Conservation (phyloP, 371 early-diverging fungal species). For the Mortierella sp. region DNA sequence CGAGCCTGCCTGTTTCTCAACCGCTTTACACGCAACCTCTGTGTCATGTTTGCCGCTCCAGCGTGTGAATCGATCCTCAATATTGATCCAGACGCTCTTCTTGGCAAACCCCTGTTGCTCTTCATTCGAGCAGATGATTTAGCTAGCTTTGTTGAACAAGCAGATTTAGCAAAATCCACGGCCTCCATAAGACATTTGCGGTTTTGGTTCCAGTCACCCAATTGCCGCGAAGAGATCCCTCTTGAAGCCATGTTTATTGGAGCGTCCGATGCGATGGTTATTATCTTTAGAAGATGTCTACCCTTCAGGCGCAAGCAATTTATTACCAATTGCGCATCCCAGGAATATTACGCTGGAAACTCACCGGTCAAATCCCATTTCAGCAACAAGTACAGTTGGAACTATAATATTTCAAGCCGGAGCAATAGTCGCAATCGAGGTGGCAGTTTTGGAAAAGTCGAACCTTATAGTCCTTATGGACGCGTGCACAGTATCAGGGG, state of each 20-base stretch:
- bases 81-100: slow-evolving; percentile 16
- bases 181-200: slow-evolving; percentile 43
- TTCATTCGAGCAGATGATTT: slow-evolving; percentile 50
- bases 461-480: background rate
- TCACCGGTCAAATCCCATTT: too few relatives aligned
- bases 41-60: too few relatives aligned
- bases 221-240: slow-evolving; percentile 34
- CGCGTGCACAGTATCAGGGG: too few relatives aligned
- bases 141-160: slow-evolving; percentile 36
- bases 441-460: background rate
- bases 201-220: slow-evolving; percentile 53
- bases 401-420: too few relatives aligned
- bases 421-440: too few relatives aligned
- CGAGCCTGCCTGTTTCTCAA: slow-evolving; percentile 54
- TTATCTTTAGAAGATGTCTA: slow-evolving; percentile 33
- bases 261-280: slow-evolving; percentile 41
- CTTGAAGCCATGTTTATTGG: slow-evolving; percentile 49
- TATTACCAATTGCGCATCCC: background rate
- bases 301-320: slow-evolving; percentile 32
- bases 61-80: too few relatives aligned
- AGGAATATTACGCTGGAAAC: background rate
- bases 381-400: too few relatives aligned
- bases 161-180: slow-evolving; percentile 42
- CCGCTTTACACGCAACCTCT: slow-evolving; percentile 37
- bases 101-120: slow-evolving; percentile 40